Evolutionary conservation across 257 asterid species (phyloP).

Genomic region (Nicotiana obtusifolia): DNA sequence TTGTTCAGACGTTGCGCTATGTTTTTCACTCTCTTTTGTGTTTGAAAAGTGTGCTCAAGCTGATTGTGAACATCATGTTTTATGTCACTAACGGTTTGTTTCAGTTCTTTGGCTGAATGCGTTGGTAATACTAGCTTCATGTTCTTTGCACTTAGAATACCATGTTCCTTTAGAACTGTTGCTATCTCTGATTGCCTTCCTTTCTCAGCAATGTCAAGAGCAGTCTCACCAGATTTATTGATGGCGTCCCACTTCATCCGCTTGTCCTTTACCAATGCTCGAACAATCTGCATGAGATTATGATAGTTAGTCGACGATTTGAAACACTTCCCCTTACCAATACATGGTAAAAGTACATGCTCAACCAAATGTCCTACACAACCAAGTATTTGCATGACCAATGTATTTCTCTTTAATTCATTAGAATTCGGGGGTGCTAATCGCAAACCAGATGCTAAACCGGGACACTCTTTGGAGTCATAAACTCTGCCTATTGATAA

Average conservation of each 20-base stretch:
- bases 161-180: constrained; percentile 38
- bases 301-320: background rate
- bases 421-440: background rate
- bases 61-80: constrained; percentile 69
- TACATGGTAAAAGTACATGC: background rate
- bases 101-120: constrained; percentile 40
- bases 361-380: background rate
- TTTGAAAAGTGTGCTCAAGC: constrained; percentile 60
- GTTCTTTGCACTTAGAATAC: constrained; percentile 44
- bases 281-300: constrained; percentile 42
- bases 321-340: background rate
- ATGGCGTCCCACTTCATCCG: constrained; percentile 45
- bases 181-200: constrained; percentile 33
- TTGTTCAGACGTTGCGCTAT: constrained; percentile 61
- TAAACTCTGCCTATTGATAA: background rate
- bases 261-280: constrained; percentile 40
- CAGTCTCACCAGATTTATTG: constrained; percentile 66
- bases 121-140: constrained; percentile 31
- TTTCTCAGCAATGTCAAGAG: constrained; percentile 66
- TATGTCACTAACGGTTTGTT: constrained; percentile 69
- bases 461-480: background rate
- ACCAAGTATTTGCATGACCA: background rate
- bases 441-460: background rate
- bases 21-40: constrained; percentile 42
- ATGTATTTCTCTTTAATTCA: background rate